Evolutionary conservation across 176 grass and related monocot genomes (phyloP), one percentile per base, ranked within the genome.

Genomic region (Avena atlantica): DNA sequence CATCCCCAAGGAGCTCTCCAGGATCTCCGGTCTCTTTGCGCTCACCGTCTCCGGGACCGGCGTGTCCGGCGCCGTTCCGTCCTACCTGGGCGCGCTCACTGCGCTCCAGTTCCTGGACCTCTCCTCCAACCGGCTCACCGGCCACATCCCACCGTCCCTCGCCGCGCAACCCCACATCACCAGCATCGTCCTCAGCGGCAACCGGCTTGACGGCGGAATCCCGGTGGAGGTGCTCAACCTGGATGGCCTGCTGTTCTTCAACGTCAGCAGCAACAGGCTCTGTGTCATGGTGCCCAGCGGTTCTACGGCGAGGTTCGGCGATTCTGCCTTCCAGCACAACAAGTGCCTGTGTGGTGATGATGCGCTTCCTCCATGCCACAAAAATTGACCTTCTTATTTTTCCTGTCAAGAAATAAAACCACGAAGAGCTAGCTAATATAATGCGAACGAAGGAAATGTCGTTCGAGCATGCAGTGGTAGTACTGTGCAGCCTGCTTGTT

Each of bases 151-250:
- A 11, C 4, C 20, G 2, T 58, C 56, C 5, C 56, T 58, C 56
- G 56, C 56, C 56, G 56, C 56, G 19, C 56, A 58, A 19, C 56
- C 56, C 56, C 56, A 58, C 56, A 58, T 58, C 56, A 58, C 60
- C 10, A 24, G 21, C 60, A 63, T 63, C 10, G 21, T 13, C 60
- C 60, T 63, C 60, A 63, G 60, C 60, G 23, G 60, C 60, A 63
- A 63, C 60, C 3, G 60, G 60, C 60, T 63, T 11, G 24, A 3
- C 10, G 60, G 60, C 3, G 21, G 23, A 63, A 63, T 25, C 21
- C 60, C 21, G 60, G 60, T 63, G 60, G 60, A 63, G 60, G 60
- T 63, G 60, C 60, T 63, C 8, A 63, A 63, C 60, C 60, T 63
- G 60, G 60, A 63, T 10, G 60, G 60, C 60, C 60, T 63, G 60